Evolutionary conservation across 345 rosid genomes (phyloP).

Genomic region (Barbarea vulgaris): DNA sequence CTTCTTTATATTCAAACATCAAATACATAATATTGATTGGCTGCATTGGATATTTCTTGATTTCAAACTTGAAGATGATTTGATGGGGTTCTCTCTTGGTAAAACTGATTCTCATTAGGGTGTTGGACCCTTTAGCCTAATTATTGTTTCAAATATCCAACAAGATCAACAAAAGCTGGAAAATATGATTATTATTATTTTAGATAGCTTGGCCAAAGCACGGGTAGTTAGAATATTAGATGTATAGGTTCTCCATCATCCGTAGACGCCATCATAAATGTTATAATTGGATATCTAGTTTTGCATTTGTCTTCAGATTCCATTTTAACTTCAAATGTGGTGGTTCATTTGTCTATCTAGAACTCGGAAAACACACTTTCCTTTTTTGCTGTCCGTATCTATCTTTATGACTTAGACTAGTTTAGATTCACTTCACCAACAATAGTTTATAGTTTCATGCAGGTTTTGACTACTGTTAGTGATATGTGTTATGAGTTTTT

Average conservation of each 20-base stretch:
- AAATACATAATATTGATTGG: neutral
- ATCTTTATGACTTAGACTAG: neutral
- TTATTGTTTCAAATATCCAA: neutral
- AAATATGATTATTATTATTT: neutral
- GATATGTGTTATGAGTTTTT: neutral
- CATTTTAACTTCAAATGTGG: neutral
- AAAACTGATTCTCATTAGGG: neutral
- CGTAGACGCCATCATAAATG: neutral
- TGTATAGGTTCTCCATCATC: neutral
- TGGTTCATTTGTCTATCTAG: neutral
- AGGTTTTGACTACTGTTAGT: neutral
- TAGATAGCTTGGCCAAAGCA: neutral
- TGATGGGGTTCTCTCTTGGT: neutral
- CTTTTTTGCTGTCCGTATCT: neutral
- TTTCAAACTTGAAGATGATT: neutral
- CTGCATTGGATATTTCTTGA: neutral
- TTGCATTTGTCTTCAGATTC: neutral
- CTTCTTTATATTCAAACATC: neutral
- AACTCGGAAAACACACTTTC: neutral
- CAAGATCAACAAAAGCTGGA: neutral
- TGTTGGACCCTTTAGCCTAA: neutral
- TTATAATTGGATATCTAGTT: neutral
- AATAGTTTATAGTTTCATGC: neutral
- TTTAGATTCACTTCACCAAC: neutral
- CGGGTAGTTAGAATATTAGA: neutral